Percentiles rank a stretch among this genome's conserved stretches.
Evolutionary conservation across 768 basidiomycete genomes (phyloP).

Genomic region (Amanita jacksonii): DNA sequence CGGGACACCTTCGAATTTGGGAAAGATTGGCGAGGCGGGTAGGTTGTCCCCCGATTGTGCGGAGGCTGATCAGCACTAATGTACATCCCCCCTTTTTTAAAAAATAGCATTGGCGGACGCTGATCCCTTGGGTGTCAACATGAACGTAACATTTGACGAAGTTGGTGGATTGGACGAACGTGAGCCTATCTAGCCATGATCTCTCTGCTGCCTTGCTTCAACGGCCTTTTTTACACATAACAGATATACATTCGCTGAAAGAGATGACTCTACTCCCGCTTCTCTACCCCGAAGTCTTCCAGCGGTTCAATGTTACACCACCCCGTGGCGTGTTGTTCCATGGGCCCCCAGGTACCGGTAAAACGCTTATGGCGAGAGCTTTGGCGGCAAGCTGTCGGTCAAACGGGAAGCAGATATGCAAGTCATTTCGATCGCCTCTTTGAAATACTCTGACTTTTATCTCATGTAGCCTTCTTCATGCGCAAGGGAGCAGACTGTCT

Average conservation of each 20-base stretch:
- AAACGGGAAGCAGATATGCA: conserved; percentile 82
- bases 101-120: conserved; percentile 93
- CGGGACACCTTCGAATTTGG: conserved; percentile 78
- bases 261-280: conserved; percentile 97
- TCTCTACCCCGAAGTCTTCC: conserved; percentile 94
- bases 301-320: conserved; percentile 87
- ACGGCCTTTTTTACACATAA: not conserved
- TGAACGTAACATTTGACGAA: conserved; percentile 91
- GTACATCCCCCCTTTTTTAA: conserved; percentile 11
- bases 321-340: conserved; percentile 96
- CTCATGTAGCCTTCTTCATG: conserved; percentile 88
- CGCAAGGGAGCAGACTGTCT: conserved; percentile 97
- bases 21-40: conserved; percentile 77
- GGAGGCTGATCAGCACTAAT: conserved; percentile 11
- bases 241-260: conserved; percentile 93
- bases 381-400: conserved; percentile 87
- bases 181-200: conserved; percentile 17
- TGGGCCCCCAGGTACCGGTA: conserved; percentile 98
- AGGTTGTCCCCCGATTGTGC: conserved; percentile 16
- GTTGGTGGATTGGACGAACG: conserved; percentile 95
- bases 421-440: conserved; percentile 19
- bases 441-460: not conserved
- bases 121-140: conserved; percentile 90
- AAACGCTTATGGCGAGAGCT: conserved; percentile 89
- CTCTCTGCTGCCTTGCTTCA: not conserved